These are phyloP conservation scores for Polytolypa hystricis DNA, from an alignment of 2,329 filamentous ascomycete species.

Conservation along the genomic window DNA sequence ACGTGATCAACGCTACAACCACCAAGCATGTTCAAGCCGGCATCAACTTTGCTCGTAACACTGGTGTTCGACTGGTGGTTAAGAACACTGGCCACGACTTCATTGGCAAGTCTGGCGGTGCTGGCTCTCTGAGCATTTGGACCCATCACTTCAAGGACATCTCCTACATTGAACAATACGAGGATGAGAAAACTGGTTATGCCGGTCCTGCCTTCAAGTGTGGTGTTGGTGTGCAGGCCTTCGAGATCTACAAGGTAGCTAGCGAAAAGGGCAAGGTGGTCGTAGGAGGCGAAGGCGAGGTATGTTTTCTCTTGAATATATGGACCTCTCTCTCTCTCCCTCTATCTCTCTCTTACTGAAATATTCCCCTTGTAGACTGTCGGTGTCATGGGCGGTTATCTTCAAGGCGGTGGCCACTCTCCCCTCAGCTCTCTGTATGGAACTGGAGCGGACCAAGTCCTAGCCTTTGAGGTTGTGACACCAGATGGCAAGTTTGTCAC, in stretches of 20 bases:
- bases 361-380: conserved; percentile 18
- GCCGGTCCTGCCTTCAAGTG: conserved; percentile 5
- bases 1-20: conserved; percentile 25
- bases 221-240: conserved; percentile 5
- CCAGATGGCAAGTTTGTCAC: conserved; percentile 35
- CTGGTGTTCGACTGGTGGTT: conserved; percentile 37
- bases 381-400: conserved; percentile 29
- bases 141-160: conserved; percentile 30
- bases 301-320: too few species aligned
- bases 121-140: conserved; percentile 27
- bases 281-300: conserved; percentile 9
- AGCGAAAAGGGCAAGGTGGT: conserved; percentile 3
- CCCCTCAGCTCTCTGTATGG: conserved; percentile 37
- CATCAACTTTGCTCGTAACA: conserved; percentile 33
- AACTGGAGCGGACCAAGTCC: conserved; percentile 44
- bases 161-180: conserved; percentile 22
- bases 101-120: conserved; percentile 26
- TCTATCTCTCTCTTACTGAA: conserved; percentile 14
- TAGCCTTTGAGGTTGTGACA: conserved; percentile 43
- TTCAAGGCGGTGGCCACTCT: conserved; percentile 31
- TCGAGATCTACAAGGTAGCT: conserved; percentile 4
- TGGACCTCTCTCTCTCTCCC: not conserved
- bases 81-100: conserved; percentile 45
- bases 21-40: conserved; percentile 16
- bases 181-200: conserved; percentile 19